A percentile compares a stretch with the other conserved stretches of the same genome.
These are phyloP conservation scores for Apiospora phragmitis DNA, from an alignment of 2,329 filamentous ascomycete genomes.

Conservation along the genomic window DNA sequence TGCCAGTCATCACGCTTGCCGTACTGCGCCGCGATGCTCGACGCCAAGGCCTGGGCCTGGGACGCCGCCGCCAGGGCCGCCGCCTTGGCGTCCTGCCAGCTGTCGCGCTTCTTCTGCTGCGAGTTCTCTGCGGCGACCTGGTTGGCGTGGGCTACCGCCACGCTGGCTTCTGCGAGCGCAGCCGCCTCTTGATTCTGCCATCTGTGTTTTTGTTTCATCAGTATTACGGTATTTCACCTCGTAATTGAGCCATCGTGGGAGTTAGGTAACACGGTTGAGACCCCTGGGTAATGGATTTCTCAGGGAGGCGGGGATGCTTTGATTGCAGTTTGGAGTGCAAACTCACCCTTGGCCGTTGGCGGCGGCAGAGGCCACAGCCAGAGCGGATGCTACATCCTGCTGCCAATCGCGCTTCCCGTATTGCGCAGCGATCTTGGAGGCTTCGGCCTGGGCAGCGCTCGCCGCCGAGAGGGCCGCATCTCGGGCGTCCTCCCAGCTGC, in stretches of 20 bases:
- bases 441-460: constrained; percentile 17
- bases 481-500: constrained; percentile 14
- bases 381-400: constrained; percentile 4
- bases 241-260: not conserved
- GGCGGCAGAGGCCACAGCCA: constrained; percentile 13
- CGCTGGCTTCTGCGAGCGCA: constrained; percentile 13
- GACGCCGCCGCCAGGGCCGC: not conserved
- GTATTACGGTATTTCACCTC: not conserved
- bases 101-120: not conserved
- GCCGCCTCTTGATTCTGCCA: constrained; percentile 9
- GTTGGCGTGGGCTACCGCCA: constrained; percentile 14
- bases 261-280: not conserved
- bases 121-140: constrained; percentile 14
- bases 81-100: not conserved
- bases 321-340: not conserved
- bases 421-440: constrained; percentile 18
- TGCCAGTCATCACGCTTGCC: constrained; percentile 20
- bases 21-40: constrained; percentile 7
- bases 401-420: constrained; percentile 18
- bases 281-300: not conserved
- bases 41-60: not conserved
- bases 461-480: constrained; percentile 18
- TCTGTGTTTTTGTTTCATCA: not conserved
- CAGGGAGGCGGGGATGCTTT: not conserved
- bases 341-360: not conserved